Conservation (phyloP, 192 early-diverging fungal species). For the Jimgerdemannia flammicorona region DNA sequence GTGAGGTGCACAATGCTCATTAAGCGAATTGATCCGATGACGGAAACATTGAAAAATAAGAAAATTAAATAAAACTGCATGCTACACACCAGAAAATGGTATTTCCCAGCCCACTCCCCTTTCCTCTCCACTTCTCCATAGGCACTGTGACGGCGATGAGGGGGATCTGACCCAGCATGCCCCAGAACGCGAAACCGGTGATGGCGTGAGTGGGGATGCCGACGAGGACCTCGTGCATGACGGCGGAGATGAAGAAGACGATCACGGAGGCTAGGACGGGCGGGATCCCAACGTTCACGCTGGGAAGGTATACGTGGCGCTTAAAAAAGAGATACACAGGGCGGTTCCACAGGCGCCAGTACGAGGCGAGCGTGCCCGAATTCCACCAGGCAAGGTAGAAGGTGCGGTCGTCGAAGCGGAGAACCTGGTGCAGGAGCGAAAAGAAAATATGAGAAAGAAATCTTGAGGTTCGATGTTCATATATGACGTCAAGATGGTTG, state of each 20-base stretch:
- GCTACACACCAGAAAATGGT: constrained; percentile 71
- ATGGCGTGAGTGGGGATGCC: constrained; percentile 80
- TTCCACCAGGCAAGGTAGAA: constrained; percentile 96
- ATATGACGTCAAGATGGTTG: too few relatives aligned
- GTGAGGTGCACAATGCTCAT: background rate
- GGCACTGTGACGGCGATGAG: constrained; percentile 67
- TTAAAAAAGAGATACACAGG: constrained; percentile 88
- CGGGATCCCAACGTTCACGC: constrained; percentile 60
- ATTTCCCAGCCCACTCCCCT: constrained; percentile 67
- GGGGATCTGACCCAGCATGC: constrained; percentile 77
- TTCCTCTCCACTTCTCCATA: constrained; percentile 63
- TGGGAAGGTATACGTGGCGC: constrained; percentile 83
- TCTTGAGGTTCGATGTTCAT: background rate
- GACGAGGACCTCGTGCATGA: constrained; percentile 84
- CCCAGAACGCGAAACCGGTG: constrained; percentile 77
- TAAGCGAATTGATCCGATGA: background rate
- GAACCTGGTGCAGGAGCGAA: constrained; percentile 32
- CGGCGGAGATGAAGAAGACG: constrained; percentile 80
- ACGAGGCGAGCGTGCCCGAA: constrained; percentile 65
- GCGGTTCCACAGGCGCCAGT: constrained; percentile 91
- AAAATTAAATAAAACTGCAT: background rate
- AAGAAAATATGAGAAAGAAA: constrained; percentile 2
- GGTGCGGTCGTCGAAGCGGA: constrained; percentile 82
- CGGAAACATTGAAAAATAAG: background rate
- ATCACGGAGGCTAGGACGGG: constrained; percentile 53